These are phyloP conservation scores for Claviceps digitariae DNA, from an alignment of 2,329 filamentous ascomycete species.

Conservation along the genomic window DNA sequence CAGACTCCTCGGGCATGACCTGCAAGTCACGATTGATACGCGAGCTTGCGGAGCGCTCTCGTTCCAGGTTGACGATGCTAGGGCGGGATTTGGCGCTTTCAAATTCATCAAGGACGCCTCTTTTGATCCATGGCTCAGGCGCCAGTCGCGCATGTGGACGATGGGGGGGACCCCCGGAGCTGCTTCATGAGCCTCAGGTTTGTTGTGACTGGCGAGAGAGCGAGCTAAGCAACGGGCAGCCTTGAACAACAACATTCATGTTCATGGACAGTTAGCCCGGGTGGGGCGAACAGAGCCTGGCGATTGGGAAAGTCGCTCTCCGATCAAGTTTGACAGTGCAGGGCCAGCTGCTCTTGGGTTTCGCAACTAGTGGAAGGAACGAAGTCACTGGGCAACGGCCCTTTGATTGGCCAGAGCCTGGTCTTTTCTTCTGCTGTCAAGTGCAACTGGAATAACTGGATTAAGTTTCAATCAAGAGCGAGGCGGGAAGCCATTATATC, in stretches of 20 bases:
- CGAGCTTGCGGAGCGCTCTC: background rate
- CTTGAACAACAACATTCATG: background rate
- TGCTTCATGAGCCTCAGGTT: conserved; percentile 4
- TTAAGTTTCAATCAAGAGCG: background rate
- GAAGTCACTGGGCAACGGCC: background rate
- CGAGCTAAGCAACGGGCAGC: background rate
- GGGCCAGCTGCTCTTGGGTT: background rate
- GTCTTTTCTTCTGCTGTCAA: background rate
- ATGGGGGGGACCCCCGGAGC: background rate
- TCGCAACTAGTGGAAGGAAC: background rate
- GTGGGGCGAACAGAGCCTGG: background rate
- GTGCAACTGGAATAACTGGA: background rate
- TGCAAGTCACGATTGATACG: background rate
- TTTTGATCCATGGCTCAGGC: background rate
- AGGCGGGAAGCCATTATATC: background rate
- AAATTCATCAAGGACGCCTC: background rate
- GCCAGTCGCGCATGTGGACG: background rate
- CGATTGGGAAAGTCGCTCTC: background rate
- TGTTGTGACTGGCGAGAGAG: background rate
- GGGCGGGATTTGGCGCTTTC: background rate
- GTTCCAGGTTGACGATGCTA: background rate
- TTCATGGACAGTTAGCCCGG: background rate
- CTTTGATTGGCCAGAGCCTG: background rate
- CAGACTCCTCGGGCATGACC: conserved; percentile 5
- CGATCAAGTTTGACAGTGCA: background rate